Conservation (phyloP, 306 rosid species). For the Gastrolobium villosum region DNA sequence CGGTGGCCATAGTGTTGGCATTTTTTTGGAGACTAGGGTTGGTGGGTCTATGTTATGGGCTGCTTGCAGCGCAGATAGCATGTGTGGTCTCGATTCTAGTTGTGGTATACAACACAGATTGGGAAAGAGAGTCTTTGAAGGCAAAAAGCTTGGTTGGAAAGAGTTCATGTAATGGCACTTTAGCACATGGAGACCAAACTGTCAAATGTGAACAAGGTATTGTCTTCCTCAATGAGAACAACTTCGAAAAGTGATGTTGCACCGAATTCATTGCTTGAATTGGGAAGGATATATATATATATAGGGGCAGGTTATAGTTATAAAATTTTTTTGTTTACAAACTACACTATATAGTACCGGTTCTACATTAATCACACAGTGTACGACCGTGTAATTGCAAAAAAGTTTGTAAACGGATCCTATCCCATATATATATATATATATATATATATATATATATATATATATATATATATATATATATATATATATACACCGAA, state of each 20-base stretch:
- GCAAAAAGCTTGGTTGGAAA: constrained; percentile 71
- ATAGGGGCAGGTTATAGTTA: too few relatives aligned
- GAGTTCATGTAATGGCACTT: constrained; percentile 19
- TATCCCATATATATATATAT: too few relatives aligned
- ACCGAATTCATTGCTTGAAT: not conserved
- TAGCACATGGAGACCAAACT: constrained; percentile 20
- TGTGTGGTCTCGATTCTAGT: constrained; percentile 64
- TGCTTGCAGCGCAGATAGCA: constrained; percentile 70
- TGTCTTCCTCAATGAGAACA: constrained; percentile 52
- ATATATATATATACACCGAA: not conserved
- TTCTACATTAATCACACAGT: too few relatives aligned
- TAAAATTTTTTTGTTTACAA: too few relatives aligned
- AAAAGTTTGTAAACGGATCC: too few relatives aligned
- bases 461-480: too few relatives aligned
- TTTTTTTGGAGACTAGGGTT: constrained; percentile 64
- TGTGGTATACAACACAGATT: constrained; percentile 68
- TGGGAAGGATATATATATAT: not conserved
- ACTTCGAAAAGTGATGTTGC: constrained; percentile 23
- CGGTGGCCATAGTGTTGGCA: constrained; percentile 62
- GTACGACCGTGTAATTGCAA: too few relatives aligned
- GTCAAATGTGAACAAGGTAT: constrained; percentile 55
- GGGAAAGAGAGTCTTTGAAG: constrained; percentile 70
- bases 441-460: too few relatives aligned
- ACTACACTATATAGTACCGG: too few relatives aligned
- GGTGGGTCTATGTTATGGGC: constrained; percentile 78